Percentiles rank a stretch among this genome's conserved stretches.
phyloP scores from a whole-genome alignment of 78 protist species.

The Dictyostelium intermedium region DNA sequence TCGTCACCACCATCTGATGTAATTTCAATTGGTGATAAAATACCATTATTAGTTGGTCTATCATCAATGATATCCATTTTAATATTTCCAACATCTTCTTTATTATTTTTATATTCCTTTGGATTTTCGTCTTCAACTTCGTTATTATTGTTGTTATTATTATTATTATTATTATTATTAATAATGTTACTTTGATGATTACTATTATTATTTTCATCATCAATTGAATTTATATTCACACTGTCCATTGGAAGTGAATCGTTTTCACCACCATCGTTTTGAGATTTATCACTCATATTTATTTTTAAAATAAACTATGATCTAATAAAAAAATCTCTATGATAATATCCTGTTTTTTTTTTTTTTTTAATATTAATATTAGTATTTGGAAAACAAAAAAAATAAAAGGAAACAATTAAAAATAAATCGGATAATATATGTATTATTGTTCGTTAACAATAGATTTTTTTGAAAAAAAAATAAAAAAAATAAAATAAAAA shows the following conservation, averaged over 20 bases:
- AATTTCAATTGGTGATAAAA: not conserved
- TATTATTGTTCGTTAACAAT: no score
- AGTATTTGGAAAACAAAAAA: not conserved
- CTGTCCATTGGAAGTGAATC: not conserved
- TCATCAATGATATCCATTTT: not conserved
- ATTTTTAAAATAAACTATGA: not conserved
- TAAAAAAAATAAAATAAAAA: no score
- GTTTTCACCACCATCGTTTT: not conserved
- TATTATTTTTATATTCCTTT: not conserved
- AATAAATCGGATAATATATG: no score
- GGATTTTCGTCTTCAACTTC: not conserved
- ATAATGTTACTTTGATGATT: not conserved
- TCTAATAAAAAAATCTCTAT: not conserved
- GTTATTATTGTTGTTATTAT: not conserved
- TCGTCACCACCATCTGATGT: not conserved
- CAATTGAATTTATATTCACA: not conserved
- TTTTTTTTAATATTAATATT: no score
- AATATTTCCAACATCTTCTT: not conserved
- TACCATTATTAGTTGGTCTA: not conserved
- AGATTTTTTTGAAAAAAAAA: no score
- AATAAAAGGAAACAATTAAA: no score
- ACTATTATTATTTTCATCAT: not conserved
- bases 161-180: not conserved
- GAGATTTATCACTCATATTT: not conserved
- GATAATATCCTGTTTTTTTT: no score